A percentile compares a stretch with the other conserved stretches of the same genome.
phyloP scores from a whole-genome alignment of 192 early-diverging fungal genomes.

The Backusella australiensis region DNA sequence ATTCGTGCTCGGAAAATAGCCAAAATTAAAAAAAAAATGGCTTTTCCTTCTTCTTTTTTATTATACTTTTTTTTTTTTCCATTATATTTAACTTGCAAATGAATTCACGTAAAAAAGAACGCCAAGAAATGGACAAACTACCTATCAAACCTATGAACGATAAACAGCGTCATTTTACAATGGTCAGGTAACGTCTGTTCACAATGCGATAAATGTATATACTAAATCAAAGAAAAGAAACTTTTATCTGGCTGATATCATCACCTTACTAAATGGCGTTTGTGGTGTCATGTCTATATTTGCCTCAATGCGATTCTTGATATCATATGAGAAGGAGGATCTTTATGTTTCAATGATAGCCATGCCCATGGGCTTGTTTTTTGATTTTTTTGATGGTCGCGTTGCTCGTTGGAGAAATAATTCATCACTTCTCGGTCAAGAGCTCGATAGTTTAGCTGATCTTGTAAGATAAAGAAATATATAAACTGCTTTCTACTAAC shows the following conservation, averaged over 20 bases:
- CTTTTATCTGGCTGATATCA: slow-evolving; percentile 79
- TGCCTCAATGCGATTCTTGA: slow-evolving; percentile 64
- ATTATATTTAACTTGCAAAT: not conserved
- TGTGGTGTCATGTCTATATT: slow-evolving; percentile 71
- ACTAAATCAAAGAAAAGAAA: slow-evolving; percentile 32
- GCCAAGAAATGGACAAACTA: not conserved
- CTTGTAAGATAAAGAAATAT: slow-evolving; percentile 44
- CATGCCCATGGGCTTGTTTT: slow-evolving; percentile 61
- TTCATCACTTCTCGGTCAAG: slow-evolving; percentile 75
- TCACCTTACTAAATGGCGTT: slow-evolving; percentile 80
- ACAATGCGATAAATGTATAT: too few species aligned
- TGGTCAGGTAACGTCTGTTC: slow-evolving; percentile 3
- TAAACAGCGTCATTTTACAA: slow-evolving; percentile 11
- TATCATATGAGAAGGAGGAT: slow-evolving; percentile 56
- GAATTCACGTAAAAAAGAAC: not conserved
- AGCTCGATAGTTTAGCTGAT: slow-evolving; percentile 86
- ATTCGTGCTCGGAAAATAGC: slow-evolving; percentile 1
- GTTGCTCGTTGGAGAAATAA: slow-evolving; percentile 77
- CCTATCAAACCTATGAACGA: not conserved
- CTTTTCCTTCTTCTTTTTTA: not conserved
- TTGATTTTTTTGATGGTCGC: slow-evolving; percentile 73
- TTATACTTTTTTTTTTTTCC: not conserved
- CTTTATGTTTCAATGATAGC: slow-evolving; percentile 58
- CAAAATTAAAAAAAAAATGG: not conserved
- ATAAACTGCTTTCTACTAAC: not conserved